A percentile compares a stretch with the other conserved stretches of the same genome.
These are phyloP conservation scores for Globisporangium canariense DNA, from an alignment of 352 stramenopile genomes.

Conservation along the genomic window DNA sequence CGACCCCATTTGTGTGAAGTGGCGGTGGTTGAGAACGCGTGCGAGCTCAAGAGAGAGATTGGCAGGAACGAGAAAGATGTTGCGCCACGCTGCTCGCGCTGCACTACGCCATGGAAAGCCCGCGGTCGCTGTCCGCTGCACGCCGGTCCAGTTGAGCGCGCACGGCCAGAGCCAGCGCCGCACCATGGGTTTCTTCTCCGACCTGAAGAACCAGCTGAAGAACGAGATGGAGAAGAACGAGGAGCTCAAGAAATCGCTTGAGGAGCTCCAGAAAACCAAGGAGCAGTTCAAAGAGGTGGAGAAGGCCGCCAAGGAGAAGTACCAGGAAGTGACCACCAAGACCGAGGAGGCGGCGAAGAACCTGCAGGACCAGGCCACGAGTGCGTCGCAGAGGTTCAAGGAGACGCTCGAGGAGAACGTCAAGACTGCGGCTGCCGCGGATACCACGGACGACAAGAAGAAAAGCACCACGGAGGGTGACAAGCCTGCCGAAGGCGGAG, in stretches of 20 bases:
- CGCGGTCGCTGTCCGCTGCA: neutral
- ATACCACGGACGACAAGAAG: constrained; percentile 10
- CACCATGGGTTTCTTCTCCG: constrained; percentile 67
- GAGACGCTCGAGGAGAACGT: constrained; percentile 38
- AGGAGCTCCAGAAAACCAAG: constrained; percentile 74
- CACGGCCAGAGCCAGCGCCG: constrained; percentile 33
- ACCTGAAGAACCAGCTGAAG: constrained; percentile 79
- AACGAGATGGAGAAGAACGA: constrained; percentile 80
- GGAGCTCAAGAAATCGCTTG: constrained; percentile 74
- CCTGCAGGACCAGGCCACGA: constrained; percentile 46
- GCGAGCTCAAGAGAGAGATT: too few relatives aligned
- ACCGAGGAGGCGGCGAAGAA: constrained; percentile 60
- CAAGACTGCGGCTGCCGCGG: constrained; percentile 20
- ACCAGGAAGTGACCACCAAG: constrained; percentile 51
- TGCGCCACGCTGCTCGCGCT: constrained; percentile 22
- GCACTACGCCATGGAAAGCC: constrained; percentile 18
- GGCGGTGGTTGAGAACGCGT: too few relatives aligned
- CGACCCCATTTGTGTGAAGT: too few relatives aligned
- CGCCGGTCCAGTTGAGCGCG: neutral
- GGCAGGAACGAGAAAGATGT: constrained; percentile 20
- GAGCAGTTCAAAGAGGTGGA: constrained; percentile 65
- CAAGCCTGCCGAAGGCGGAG: constrained; percentile 9
- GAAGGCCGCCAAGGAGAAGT: constrained; percentile 62
- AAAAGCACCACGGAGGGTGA: constrained; percentile 19
- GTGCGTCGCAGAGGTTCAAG: constrained; percentile 67